Percentiles rank a stretch among this genome's conserved stretches.
These are phyloP conservation scores for Capsicum pubescens DNA, from an alignment of 257 asterid species.

Conservation along the genomic window DNA sequence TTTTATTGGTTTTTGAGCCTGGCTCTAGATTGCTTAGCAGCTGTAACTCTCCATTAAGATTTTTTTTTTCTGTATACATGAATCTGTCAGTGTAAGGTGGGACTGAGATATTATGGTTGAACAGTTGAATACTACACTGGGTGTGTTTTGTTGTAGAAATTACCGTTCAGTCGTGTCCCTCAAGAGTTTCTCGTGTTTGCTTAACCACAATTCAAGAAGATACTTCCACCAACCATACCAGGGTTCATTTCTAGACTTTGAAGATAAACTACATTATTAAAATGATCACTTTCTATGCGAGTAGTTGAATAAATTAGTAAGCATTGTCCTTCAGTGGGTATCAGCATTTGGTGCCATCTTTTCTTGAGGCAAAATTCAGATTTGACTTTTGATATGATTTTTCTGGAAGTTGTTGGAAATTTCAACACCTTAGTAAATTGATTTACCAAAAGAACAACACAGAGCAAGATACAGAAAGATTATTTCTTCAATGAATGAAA, in stretches of 20 bases:
- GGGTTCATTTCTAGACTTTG: not conserved
- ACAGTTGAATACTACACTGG: not conserved
- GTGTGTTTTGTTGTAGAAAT: not conserved
- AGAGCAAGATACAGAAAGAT: not conserved
- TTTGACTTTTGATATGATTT: not conserved
- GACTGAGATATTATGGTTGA: not conserved
- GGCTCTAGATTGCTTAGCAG: slow-evolving; percentile 20
- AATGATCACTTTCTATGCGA: not conserved
- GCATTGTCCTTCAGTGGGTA: not conserved
- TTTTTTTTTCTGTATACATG: not conserved
- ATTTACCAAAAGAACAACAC: not conserved
- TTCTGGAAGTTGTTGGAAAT: slow-evolving; percentile 1
- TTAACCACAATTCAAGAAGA: not conserved
- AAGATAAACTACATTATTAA: not conserved
- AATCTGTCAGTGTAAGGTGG: slow-evolving; percentile 2
- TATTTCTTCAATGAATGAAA: not conserved
- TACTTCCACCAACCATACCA: slow-evolving; percentile 14
- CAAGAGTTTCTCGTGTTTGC: not conserved
- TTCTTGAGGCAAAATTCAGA: not conserved
- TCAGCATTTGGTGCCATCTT: slow-evolving; percentile 14
- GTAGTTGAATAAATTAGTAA: not conserved
- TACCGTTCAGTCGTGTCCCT: not conserved
- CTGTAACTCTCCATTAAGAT: not conserved
- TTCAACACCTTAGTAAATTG: slow-evolving; percentile 13
- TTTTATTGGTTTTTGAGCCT: slow-evolving; percentile 35